phyloP scores from a whole-genome alignment of 371 early-diverging fungal species.

The Coemansia linderi region DNA sequence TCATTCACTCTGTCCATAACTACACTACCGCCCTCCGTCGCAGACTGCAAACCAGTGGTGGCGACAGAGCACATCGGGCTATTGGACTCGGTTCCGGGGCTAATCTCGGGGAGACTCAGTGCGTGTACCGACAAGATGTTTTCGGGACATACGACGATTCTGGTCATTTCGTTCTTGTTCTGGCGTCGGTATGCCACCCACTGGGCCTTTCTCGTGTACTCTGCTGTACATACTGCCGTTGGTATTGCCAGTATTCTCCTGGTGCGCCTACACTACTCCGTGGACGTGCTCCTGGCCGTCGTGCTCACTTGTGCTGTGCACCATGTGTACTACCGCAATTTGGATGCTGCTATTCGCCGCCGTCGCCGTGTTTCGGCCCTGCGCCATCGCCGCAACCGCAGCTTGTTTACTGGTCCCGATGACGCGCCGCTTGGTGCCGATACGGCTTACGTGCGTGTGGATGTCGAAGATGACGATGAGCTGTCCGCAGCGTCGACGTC shows the following conservation, averaged over 20 bases:
- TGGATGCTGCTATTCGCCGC: conserved; percentile 27
- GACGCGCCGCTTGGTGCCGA: background rate
- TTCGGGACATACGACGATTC: conserved; percentile 71
- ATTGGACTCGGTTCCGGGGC: conserved; percentile 47
- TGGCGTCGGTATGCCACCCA: conserved; percentile 67
- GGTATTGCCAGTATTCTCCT: conserved; percentile 65
- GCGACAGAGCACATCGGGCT: conserved; percentile 38
- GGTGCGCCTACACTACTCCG: conserved; percentile 70
- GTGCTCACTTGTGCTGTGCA: conserved; percentile 60
- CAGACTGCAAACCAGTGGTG: conserved; percentile 56
- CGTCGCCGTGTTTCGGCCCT: background rate
- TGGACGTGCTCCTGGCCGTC: conserved; percentile 70
- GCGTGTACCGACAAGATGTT: conserved; percentile 77
- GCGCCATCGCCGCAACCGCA: conserved; percentile 4
- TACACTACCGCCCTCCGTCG: conserved; percentile 65
- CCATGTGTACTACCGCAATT: conserved; percentile 49
- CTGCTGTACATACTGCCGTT: conserved; percentile 57
- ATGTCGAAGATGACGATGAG: background rate
- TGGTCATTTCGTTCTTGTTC: conserved; percentile 60
- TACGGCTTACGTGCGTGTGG: background rate
- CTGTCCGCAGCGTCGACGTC: conserved; percentile 1
- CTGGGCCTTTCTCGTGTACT: conserved; percentile 57
- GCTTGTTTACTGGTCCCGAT: conserved; percentile 2
- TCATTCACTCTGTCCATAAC: conserved; percentile 68
- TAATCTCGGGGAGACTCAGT: conserved; percentile 59